Conservation (phyloP, 768 basidiomycete species). For the Mycena galopus region DNA sequence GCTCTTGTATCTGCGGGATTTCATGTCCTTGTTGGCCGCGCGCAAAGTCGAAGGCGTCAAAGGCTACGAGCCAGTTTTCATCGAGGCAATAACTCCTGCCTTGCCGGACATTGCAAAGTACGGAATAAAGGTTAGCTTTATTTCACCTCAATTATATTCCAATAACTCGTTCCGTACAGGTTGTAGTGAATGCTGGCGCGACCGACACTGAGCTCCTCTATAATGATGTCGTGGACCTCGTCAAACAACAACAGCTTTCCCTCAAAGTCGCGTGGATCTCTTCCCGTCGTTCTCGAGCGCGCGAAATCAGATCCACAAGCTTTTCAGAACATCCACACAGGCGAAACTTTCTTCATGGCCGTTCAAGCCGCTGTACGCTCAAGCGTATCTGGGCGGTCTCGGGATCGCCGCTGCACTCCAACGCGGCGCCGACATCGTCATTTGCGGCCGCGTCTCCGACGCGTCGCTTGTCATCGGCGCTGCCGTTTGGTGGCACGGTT, state of each 20-base stretch:
- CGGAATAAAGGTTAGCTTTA: conserved; percentile 29
- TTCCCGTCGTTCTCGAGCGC: conserved; percentile 24
- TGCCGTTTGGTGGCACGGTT: conserved; percentile 37
- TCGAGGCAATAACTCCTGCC: conserved; percentile 26
- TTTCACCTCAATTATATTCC: not conserved
- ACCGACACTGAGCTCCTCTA: conserved; percentile 33
- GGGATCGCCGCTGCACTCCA: conserved; percentile 33
- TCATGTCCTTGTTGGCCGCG: conserved; percentile 28
- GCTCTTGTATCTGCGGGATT: too few species aligned
- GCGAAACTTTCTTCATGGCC: conserved; percentile 32
- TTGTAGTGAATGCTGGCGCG: conserved; percentile 34
- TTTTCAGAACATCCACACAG: conserved; percentile 26
- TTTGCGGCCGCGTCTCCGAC: conserved; percentile 35
- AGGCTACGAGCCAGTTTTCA: conserved; percentile 25
- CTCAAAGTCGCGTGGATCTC: conserved; percentile 35
- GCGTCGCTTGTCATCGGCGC: conserved; percentile 34
- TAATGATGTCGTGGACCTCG: conserved; percentile 11
- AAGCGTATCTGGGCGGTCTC: conserved; percentile 34
- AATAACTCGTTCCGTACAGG: not conserved
- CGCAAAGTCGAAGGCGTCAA: conserved; percentile 9
- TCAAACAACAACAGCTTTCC: conserved; percentile 17
- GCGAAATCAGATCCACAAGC: conserved; percentile 11
- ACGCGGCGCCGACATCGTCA: conserved; percentile 34
- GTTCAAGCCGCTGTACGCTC: conserved; percentile 33
- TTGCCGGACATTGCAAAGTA: conserved; percentile 29